Evolutionary conservation across 2,329 filamentous ascomycete species (phyloP), one percentile per base, ranked within the genome.

Genomic region (Beauveria medogensis): DNA sequence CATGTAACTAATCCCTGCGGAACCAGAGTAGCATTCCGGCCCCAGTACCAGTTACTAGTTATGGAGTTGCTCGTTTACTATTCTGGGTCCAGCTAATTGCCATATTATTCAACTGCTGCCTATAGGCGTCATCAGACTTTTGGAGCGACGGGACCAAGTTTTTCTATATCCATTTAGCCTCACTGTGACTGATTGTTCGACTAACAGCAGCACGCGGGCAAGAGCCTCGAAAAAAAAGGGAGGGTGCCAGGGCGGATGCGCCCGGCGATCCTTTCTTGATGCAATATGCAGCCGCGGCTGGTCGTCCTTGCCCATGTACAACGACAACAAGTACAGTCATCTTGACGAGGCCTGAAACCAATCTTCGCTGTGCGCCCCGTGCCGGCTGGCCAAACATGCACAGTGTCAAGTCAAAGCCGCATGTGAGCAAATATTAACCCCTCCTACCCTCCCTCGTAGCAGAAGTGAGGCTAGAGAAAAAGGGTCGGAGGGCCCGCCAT

Each of bases 1-100:
- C 28, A 10, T 30, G 9, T 30, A 10, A 30, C 28, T 10, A 58
- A 51, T 44, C 41, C 28, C 41, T 37, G 10, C 46, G 26, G 47
- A 34, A 51, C 37, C 47, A 51, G 46, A 51, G 55, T 59, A 28
- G 47, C 55, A 59, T 59, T 52, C 55, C 34, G 55, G 55, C 12
- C 18, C 37, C 55, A n/a, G 30, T 34, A 5, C 30, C 10, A 34
- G 30, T 34, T 4, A 12, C 30, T 14, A 14, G 10, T 9, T 5
- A 57, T 57, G 55, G 55, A 37, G 46, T 26, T 20, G 18, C 18
- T 28, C 37, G 24, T 43, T 40, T 54, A 41, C 51, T 40, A 43
- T 28, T 18, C 51, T 30, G 14, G n/a, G 22, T 20, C 28, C 30
- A 12, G 30, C 30, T 30, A 30, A 16, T 30, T 30, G n/a, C 30